Conservation (phyloP, 2,329 filamentous ascomycete species). For the Aspergillus arachidicola region DNA sequence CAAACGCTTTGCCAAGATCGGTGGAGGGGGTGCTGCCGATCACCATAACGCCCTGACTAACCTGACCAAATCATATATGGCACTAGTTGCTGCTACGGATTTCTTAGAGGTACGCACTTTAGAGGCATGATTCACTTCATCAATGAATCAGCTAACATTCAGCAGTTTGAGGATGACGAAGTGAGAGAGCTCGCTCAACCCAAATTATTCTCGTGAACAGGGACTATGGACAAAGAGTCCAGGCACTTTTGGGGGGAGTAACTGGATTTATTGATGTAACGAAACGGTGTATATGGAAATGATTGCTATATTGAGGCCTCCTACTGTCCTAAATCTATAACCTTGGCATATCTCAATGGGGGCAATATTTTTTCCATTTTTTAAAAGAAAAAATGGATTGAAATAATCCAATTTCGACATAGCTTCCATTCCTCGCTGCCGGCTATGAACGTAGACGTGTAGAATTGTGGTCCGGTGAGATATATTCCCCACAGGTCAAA, state of each 20-base stretch:
- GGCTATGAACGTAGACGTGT: background rate
- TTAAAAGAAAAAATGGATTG: background rate
- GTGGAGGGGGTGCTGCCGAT: conserved; percentile 49
- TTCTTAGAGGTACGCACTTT: conserved; percentile 75
- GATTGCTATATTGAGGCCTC: background rate
- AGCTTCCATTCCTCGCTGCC: background rate
- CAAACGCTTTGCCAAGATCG: conserved; percentile 83
- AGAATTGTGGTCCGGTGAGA: background rate
- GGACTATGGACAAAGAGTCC: background rate
- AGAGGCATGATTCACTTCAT: too few relatives aligned
- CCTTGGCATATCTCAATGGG: background rate
- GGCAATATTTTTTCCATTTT: background rate
- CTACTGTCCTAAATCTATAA: conserved; percentile 1
- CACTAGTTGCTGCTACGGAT: conserved; percentile 78
- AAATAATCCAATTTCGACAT: background rate
- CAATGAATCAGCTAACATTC: conserved; percentile 16
- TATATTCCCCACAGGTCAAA: background rate
- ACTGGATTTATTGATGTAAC: conserved; percentile 17
- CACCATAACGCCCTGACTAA: conserved; percentile 69
- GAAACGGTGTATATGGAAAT: conserved; percentile 17
- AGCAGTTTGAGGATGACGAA: conserved; percentile 47
- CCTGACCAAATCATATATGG: conserved; percentile 80
- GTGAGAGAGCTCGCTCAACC: conserved; percentile 32
- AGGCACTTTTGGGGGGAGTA: conserved; percentile 4
- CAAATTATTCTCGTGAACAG: conserved; percentile 37